Evolutionary conservation across 768 basidiomycete genomes (phyloP), one percentile per base, ranked within the genome.

Genomic region (Tremella mesenterica): DNA sequence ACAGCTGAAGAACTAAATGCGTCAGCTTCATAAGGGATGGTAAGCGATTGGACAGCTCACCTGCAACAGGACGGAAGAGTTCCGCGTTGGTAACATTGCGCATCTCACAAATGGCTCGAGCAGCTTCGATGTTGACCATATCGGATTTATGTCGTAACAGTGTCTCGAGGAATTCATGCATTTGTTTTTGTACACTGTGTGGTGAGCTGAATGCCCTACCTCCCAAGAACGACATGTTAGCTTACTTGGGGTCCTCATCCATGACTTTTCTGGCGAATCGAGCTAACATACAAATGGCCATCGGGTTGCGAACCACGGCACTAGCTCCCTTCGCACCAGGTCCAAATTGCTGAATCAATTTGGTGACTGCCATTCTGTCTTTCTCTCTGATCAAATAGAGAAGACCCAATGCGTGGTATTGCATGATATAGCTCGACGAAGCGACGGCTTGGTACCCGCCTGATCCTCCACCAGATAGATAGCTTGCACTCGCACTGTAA

Each of bases 71-170:
- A 64, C 89, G 85, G 23, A 83, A 83, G 48, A 97, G 76, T 64
- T 97, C 90, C 4, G 80, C 73, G 7, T 83, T 71, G 25, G 83
- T 79, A 26, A 90, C 85, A 56, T 84, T 82, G 74, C 84, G 86
- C 86, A 93, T 88, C 72, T 96, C 93, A 72, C 92, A 96, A 58
- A 99, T 93, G 6, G 84, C 92, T 39, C 95, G 85, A 3, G 95
- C 93, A 20, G 95, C 95, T 73, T 99, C 95, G 57, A 91, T 87
- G 75, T 97, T 97, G 69, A 99, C 95, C 93, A 96, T 99, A 72
- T 99, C 95, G 63, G 90, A 95, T 79, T 99, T 99, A 76, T 99
- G 95, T 54, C 91, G 83, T 55, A 97, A 77, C 84, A 91, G 92
- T 29, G 86, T 85, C 70, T 97, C 95, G 31, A 97, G 78, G 38